Percentiles rank a stretch among this genome's conserved stretches.
These are phyloP conservation scores for Suhomyces ambrosiae DNA, from an alignment of 1,139 yeast species.

Conservation along the genomic window DNA sequence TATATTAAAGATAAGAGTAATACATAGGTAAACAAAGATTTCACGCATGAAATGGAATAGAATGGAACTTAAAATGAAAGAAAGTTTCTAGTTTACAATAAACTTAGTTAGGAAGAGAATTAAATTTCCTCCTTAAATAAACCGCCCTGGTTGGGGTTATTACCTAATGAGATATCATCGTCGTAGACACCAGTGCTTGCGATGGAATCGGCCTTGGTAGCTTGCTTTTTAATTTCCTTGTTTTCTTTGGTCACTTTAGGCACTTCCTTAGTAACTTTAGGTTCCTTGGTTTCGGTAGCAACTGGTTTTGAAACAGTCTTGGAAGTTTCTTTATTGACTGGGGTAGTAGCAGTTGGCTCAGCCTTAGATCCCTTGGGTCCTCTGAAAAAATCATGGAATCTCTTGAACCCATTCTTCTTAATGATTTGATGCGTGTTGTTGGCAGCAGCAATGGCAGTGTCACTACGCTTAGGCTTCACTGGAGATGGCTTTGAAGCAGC, in stretches of 20 bases:
- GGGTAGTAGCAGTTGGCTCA: conserved; percentile 7
- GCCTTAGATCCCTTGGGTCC: conserved; percentile 9
- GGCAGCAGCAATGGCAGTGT: conserved; percentile 11
- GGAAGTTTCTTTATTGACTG: conserved; percentile 10
- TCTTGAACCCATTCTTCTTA: conserved; percentile 16
- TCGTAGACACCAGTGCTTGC: conserved; percentile 20
- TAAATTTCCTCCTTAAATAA: conserved; percentile 49
- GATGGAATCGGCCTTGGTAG: conserved; percentile 10
- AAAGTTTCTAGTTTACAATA: conserved; percentile 11
- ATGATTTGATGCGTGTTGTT: conserved; percentile 7
- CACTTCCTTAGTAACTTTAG: conserved; percentile 1
- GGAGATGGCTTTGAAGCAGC: conserved; percentile 8
- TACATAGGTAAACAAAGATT: conserved; percentile 12
- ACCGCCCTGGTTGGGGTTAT: conserved; percentile 34
- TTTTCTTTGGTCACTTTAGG: not conserved
- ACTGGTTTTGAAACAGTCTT: conserved; percentile 9
- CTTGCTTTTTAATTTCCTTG: conserved; percentile 3
- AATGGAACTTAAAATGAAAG: conserved; percentile 5
- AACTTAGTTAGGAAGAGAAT: conserved; percentile 3
- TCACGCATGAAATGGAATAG: conserved; percentile 1
- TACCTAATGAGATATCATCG: conserved; percentile 35
- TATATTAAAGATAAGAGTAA: conserved; percentile 12
- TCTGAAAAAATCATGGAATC: conserved; percentile 18
- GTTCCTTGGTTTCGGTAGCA: conserved; percentile 3
- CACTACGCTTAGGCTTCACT: conserved; percentile 5